A percentile compares a stretch with the other conserved stretches of the same genome.
These are phyloP conservation scores for Akebia trifoliata DNA, from an alignment of 164 flowering plant species.

Conservation along the genomic window DNA sequence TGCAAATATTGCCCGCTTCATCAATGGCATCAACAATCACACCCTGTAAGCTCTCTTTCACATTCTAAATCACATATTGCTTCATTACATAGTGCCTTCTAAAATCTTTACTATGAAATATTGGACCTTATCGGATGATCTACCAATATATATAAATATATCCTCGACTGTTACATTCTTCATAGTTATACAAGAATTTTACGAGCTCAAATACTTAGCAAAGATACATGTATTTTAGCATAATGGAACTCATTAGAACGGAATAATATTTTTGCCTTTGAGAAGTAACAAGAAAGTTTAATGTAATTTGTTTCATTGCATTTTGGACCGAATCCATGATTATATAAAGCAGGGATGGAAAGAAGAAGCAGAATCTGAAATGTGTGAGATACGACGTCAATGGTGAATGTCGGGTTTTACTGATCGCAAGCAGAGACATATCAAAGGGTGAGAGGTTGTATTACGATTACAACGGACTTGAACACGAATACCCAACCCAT, in stretches of 20 bases:
- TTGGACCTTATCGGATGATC: too few relatives aligned
- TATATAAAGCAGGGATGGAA: constrained; percentile 66
- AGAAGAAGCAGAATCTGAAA: constrained; percentile 85
- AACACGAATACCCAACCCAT: constrained; percentile 87
- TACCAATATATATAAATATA: too few relatives aligned
- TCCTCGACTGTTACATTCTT: too few relatives aligned
- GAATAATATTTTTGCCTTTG: too few relatives aligned
- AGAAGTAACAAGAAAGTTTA: too few relatives aligned
- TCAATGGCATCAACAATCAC: constrained; percentile 92
- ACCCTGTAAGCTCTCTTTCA: constrained; percentile 46
- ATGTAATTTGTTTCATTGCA: background rate
- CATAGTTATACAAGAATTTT: too few relatives aligned
- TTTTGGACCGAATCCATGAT: background rate
- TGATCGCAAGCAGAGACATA: constrained; percentile 82
- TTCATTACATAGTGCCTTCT: too few relatives aligned
- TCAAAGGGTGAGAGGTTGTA: constrained; percentile 80
- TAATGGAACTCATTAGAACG: too few relatives aligned
- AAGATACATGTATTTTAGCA: too few relatives aligned
- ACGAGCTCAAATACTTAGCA: too few relatives aligned
- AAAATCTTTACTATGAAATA: too few relatives aligned
- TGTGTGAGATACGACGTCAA: constrained; percentile 73
- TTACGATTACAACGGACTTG: constrained; percentile 84
- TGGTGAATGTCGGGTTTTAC: constrained; percentile 72
- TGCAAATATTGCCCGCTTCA: constrained; percentile 88
- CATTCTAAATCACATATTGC: background rate